Conservation (phyloP, 2,329 filamentous ascomycete species). For the Scortechinia acanthostroma region DNA sequence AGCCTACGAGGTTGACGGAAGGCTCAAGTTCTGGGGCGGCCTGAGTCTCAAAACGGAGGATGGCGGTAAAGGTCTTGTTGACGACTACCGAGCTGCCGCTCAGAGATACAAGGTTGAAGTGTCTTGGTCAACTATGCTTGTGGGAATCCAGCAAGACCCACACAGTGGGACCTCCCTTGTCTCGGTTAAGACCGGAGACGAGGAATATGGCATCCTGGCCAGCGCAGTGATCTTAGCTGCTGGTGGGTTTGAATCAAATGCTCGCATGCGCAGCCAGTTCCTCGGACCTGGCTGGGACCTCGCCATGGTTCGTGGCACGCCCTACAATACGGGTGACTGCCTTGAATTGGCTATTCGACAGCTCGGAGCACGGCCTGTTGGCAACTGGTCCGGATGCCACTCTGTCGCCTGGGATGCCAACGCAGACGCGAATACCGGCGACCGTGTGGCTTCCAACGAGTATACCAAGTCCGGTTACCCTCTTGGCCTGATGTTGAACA, state of each 20-base stretch:
- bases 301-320: slow-evolving; percentile 54
- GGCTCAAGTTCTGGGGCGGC: slow-evolving; percentile 62
- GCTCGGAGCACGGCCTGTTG: slow-evolving; percentile 37
- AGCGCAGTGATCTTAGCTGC: slow-evolving; percentile 43
- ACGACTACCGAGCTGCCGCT: slow-evolving; percentile 35
- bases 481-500: slow-evolving; percentile 58
- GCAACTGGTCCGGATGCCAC: slow-evolving; percentile 61
- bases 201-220: slow-evolving; percentile 15
- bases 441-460: slow-evolving; percentile 54
- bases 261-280: slow-evolving; percentile 41
- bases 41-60: slow-evolving; percentile 49
- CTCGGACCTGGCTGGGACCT: slow-evolving; percentile 55
- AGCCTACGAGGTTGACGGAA: slow-evolving; percentile 53
- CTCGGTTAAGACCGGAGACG: background rate
- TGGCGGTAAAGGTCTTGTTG: slow-evolving; percentile 50
- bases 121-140: slow-evolving; percentile 34
- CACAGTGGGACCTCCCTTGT: slow-evolving; percentile 17
- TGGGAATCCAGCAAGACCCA: slow-evolving; percentile 18
- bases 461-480: slow-evolving; percentile 67
- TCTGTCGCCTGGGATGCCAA: slow-evolving; percentile 60
- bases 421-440: slow-evolving; percentile 41
- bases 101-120: slow-evolving; percentile 29
- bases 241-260: slow-evolving; percentile 58
- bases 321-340: slow-evolving; percentile 54
- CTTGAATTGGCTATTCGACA: slow-evolving; percentile 39